Conservation (phyloP, 371 early-diverging fungal species). For the Rhizomucor pusillus region DNA sequence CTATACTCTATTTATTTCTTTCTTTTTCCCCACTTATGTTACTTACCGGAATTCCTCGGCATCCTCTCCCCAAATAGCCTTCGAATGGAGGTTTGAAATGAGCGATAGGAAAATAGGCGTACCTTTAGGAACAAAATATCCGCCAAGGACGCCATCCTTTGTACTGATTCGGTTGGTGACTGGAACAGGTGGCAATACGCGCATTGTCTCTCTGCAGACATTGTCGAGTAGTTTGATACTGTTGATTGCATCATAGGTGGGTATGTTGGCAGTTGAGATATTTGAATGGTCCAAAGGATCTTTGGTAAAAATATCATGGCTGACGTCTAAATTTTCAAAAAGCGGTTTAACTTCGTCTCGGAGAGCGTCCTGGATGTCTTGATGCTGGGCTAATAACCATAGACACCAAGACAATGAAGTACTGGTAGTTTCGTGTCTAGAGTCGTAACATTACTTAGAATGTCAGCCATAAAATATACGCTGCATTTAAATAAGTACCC, state of each 20-base stretch:
- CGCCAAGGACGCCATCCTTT: conserved; percentile 40
- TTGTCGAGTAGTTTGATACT: conserved; percentile 10
- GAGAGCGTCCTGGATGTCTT: conserved; percentile 40
- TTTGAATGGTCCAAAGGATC: conserved; percentile 2
- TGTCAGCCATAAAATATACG: no score
- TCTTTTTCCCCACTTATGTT: no score
- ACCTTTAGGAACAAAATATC: conserved; percentile 53
- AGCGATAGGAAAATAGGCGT: conserved; percentile 42
- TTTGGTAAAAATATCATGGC: conserved; percentile 1
- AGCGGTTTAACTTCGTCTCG: conserved; percentile 42
- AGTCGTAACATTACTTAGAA: no score
- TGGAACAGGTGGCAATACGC: conserved; percentile 51
- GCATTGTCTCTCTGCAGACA: conserved; percentile 41
- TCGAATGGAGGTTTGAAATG: conserved; percentile 42
- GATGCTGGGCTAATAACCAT: conserved; percentile 48
- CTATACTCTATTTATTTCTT: no score
- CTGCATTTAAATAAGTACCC: conserved; percentile 9
- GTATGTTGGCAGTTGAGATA: background rate
- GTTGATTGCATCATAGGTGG: conserved; percentile 1
- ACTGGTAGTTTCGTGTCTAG: conserved; percentile 51
- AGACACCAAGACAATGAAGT: conserved; percentile 54
- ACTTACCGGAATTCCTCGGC: conserved; percentile 42
- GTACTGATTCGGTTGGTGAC: conserved; percentile 31
- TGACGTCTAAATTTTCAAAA: background rate
- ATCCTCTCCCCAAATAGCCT: conserved; percentile 65